Evolutionary conservation across 345 rosid genomes (phyloP), one percentile per base, ranked within the genome.

Genomic region (Euphorbia tirucalli): DNA sequence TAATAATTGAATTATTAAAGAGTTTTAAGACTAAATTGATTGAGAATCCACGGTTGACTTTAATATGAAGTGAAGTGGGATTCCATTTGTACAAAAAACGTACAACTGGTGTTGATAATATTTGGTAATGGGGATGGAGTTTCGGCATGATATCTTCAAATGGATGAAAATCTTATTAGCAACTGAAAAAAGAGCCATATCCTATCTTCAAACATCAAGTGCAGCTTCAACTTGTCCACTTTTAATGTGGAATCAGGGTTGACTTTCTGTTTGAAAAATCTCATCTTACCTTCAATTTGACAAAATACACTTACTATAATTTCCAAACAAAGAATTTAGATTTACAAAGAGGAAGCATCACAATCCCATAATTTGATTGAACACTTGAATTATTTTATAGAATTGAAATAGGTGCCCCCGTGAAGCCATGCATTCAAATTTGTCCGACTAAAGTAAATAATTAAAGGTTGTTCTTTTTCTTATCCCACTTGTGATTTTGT

Each of bases 321-420:
- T 46, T 46, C 52, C 52, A 46, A 46, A 46, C 16, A 46, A 46
- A 8, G 52, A 2, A 46, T 46, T 27, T 39, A 7, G 4, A 35
- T 41, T 15, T 8, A 44, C 14, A 14, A 13, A 71, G 59, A 61
- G 74, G 67, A 48, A 48, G 61, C 58, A 44, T 46, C 66, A 48
- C 50, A 5, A 61, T 63, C 61, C 61, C 18, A 37, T 21, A 5
- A 22, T 21, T 60, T 71, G 60, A 49, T 71, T 48, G 74, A 46
- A 32, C 24, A 35, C 37, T 71, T 32, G 13, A 49, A 61, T 35
- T 46, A 13, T 13, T 41, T 2, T 7, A 13, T 46, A 46, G 0
- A 22, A 21, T 5, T 9, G 27, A 48, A 22, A 30, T 61, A 44
- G 63, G 46, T 2, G 73, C 44, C n/a, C 64, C 43, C 31, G 46